These are phyloP conservation scores for Cryptococcus wingfieldii DNA, from an alignment of 1,284 basidiomycete species.

Conservation along the genomic window DNA sequence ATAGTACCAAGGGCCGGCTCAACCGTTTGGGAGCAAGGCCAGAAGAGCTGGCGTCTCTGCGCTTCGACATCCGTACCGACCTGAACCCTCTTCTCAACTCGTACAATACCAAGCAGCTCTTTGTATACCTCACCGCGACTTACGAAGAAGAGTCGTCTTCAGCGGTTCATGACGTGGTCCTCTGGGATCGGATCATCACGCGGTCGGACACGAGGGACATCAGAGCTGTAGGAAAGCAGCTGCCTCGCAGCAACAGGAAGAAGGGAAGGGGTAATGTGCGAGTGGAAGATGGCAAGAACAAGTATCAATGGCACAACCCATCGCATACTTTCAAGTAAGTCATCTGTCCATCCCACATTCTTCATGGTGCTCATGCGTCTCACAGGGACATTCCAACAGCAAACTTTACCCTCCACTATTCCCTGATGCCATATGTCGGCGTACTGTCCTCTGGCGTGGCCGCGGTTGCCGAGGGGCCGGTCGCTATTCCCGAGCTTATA, in stretches of 20 bases:
- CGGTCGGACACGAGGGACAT: constrained; percentile 37
- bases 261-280: constrained; percentile 35
- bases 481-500: constrained; percentile 28
- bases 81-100: constrained; percentile 45
- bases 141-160: constrained; percentile 29
- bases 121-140: constrained; percentile 47
- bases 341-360: background rate
- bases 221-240: constrained; percentile 33
- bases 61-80: constrained; percentile 48
- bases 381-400: constrained; percentile 35
- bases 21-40: constrained; percentile 34
- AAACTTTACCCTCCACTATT: constrained; percentile 48
- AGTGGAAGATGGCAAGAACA: constrained; percentile 42
- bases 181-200: constrained; percentile 50
- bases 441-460: constrained; percentile 45
- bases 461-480: constrained; percentile 36
- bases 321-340: constrained; percentile 47
- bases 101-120: constrained; percentile 52
- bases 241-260: constrained; percentile 16
- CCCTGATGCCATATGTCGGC: constrained; percentile 51
- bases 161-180: constrained; percentile 43
- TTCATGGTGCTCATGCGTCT: constrained; percentile 1
- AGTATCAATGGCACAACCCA: constrained; percentile 44
- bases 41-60: constrained; percentile 44
- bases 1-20: constrained; percentile 36